Evolutionary conservation across 495 filamentous ascomycete genomes (phyloP).

Genomic region (Penicillium subrubescens): DNA sequence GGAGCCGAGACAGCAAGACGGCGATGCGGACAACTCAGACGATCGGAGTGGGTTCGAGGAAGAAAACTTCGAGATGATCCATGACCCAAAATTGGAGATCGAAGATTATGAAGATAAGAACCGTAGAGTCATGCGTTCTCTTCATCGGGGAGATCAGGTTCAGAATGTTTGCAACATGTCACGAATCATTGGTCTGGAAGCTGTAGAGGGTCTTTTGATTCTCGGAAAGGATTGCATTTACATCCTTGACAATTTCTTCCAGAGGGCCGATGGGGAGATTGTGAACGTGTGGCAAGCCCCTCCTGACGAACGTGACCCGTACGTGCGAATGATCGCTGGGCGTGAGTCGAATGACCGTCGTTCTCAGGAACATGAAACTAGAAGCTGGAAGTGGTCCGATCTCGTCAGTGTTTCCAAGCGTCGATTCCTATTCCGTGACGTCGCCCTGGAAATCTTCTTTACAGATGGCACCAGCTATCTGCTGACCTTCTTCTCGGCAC

Average conservation of each 20-base stretch:
- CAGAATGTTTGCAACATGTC: conserved; percentile 94
- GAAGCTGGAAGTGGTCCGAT: conserved; percentile 93
- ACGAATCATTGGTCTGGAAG: conserved; percentile 88
- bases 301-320: conserved; percentile 88
- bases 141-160: conserved; percentile 90
- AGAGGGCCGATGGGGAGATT: conserved; percentile 91
- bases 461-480: conserved; percentile 94
- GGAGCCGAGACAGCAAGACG: conserved; percentile 31
- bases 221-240: conserved; percentile 92
- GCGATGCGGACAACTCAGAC: conserved; percentile 45
- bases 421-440: conserved; percentile 92
- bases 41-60: conserved; percentile 46
- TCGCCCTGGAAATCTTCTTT: conserved; percentile 94
- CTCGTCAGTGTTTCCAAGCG: conserved; percentile 96
- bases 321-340: conserved; percentile 89
- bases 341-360: conserved; percentile 64
- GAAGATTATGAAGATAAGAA: conserved; percentile 97
- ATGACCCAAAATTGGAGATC: conserved; percentile 79
- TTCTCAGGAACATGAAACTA: conserved; percentile 71
- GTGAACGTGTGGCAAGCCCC: conserved; percentile 95
- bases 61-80: conserved; percentile 93
- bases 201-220: conserved; percentile 87
- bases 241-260: conserved; percentile 93
- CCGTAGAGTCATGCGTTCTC: conserved; percentile 90
- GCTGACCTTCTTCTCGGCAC: conserved; percentile 73